phyloP scores from a whole-genome alignment of 2,329 filamentous ascomycete species.

The Alternaria brassicae region DNA sequence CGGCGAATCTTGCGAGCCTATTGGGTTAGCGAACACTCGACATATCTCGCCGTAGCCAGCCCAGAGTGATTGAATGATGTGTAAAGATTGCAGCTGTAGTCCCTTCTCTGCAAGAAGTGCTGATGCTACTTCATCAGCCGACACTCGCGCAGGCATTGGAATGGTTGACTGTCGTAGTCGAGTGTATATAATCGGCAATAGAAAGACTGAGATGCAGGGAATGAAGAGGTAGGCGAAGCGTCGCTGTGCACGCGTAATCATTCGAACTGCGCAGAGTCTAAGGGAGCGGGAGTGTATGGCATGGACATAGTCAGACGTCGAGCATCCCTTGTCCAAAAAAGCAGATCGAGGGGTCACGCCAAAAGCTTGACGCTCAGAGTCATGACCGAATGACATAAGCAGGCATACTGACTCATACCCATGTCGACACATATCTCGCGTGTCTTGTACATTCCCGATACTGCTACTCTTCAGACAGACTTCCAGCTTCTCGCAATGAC shows the following conservation, averaged over 20 bases:
- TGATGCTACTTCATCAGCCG: constrained; percentile 32
- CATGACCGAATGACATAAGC: background rate
- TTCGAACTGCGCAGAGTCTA: background rate
- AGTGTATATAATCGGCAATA: background rate
- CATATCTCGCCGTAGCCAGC: constrained; percentile 63
- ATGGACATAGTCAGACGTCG: background rate
- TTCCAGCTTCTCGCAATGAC: background rate
- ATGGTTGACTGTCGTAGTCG: background rate
- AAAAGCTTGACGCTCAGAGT: background rate
- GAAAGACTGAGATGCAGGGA: background rate
- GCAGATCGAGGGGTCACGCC: background rate
- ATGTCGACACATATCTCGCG: background rate
- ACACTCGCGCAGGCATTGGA: constrained; percentile 50
- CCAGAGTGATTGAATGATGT: constrained; percentile 54
- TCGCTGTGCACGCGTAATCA: constrained; percentile 4
- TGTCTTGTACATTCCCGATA: background rate
- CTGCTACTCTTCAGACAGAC: background rate
- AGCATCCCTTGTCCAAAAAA: background rate
- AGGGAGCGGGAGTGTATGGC: background rate
- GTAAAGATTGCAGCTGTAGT: constrained; percentile 32
- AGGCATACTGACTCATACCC: background rate
- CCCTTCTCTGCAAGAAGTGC: constrained; percentile 36
- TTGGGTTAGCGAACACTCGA: constrained; percentile 55
- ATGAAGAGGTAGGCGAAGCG: constrained; percentile 3
- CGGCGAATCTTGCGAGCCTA: constrained; percentile 11